A percentile compares a stretch with the other conserved stretches of the same genome.
Conservation (phyloP, 805 yeast genomes). For the Saccharomyces mikatae region DNA sequence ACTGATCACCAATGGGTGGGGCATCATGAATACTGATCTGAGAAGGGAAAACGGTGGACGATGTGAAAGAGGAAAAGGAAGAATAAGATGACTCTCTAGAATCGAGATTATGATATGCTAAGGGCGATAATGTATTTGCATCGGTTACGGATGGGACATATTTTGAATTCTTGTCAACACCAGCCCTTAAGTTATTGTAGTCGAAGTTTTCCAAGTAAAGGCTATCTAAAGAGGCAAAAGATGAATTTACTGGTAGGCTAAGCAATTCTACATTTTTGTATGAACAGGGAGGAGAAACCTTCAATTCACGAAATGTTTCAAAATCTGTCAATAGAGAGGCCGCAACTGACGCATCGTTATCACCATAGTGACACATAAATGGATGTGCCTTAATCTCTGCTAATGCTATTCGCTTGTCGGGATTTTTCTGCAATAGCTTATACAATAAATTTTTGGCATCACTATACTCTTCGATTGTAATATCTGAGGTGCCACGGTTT, state of each 20-base stretch:
- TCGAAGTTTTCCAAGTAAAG: slow-evolving; percentile 52
- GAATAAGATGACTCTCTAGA: not conserved
- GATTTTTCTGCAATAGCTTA: slow-evolving; percentile 61
- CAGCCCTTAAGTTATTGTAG: not conserved
- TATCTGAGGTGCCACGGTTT: slow-evolving; percentile 26
- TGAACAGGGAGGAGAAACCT: not conserved
- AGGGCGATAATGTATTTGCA: not conserved
- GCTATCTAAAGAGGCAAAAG: slow-evolving; percentile 67
- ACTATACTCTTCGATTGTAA: slow-evolving; percentile 33
- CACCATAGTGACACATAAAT: slow-evolving; percentile 38
- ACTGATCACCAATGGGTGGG: not conserved
- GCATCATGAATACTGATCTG: not conserved
- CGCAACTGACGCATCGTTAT: not conserved
- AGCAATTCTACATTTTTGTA: slow-evolving; percentile 16
- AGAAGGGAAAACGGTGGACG: not conserved
- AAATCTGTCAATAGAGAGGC: not conserved
- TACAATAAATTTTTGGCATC: slow-evolving; percentile 48
- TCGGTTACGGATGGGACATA: not conserved
- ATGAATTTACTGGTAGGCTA: slow-evolving; percentile 59
- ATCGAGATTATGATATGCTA: not conserved
- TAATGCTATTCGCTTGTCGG: slow-evolving; percentile 58
- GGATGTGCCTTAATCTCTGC: slow-evolving; percentile 69
- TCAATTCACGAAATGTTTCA: not conserved
- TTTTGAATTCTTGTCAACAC: not conserved
- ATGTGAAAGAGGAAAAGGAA: not conserved